Percentiles rank a stretch among this genome's conserved stretches.
Conservation (phyloP, 2,329 filamentous ascomycete genomes). For the Coniosporium tulheliwenetii region DNA sequence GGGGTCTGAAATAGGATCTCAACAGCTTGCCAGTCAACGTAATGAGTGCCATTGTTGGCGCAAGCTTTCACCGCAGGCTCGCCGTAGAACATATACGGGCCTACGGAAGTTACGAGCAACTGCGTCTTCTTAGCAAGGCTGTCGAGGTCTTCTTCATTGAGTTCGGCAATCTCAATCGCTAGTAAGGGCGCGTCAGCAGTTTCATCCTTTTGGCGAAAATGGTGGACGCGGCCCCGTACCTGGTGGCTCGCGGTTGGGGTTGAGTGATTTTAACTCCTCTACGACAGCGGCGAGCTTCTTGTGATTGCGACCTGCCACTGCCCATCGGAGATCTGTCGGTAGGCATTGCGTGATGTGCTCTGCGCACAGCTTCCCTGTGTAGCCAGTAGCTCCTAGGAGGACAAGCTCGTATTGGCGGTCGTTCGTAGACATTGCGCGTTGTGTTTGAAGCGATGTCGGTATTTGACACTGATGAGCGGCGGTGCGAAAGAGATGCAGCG, state of each 20-base stretch:
- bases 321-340: constrained; percentile 73
- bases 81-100: constrained; percentile 50
- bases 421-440: constrained; percentile 3
- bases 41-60: constrained; percentile 49
- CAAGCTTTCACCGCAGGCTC: constrained; percentile 49
- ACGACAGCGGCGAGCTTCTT: constrained; percentile 57
- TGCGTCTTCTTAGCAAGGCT: constrained; percentile 38
- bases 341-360: constrained; percentile 58
- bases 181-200: not conserved
- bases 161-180: constrained; percentile 25
- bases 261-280: constrained; percentile 48
- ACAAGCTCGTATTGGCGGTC: constrained; percentile 46
- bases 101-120: constrained; percentile 45
- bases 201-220: not conserved
- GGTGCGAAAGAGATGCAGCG: too few relatives aligned
- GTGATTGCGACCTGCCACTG: constrained; percentile 67
- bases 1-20: not conserved
- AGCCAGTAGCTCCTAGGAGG: constrained; percentile 58
- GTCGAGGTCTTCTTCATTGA: constrained; percentile 34
- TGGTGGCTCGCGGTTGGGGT: constrained; percentile 54
- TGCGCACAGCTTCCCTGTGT: constrained; percentile 64
- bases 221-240: constrained; percentile 28
- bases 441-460: too few relatives aligned
- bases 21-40: constrained; percentile 39
- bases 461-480: too few relatives aligned